phyloP scores from a whole-genome alignment of 2,329 filamentous ascomycete species.

The Dothideomycetes sp. region DNA sequence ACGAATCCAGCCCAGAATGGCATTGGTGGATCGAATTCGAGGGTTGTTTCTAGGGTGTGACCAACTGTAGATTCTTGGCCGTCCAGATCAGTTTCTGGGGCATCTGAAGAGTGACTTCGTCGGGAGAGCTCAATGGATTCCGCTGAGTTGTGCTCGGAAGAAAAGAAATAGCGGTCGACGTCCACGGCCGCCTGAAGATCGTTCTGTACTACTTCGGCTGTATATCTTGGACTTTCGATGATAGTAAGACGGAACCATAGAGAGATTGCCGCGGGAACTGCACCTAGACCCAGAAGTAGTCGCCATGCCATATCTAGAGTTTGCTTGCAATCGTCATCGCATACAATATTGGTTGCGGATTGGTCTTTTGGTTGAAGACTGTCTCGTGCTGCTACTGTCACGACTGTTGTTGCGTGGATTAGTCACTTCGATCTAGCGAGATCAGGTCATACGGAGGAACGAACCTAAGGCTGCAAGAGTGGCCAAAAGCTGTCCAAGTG shows the following conservation, averaged over 20 bases:
- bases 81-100: too few species aligned
- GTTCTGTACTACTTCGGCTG: constrained; percentile 30
- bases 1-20: background rate
- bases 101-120: background rate
- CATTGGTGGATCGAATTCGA: background rate
- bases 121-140: constrained; percentile 17
- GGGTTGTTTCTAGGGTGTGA: too few species aligned
- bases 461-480: too few species aligned
- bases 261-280: constrained; percentile 30
- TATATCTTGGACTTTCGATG: constrained; percentile 32
- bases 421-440: too few species aligned
- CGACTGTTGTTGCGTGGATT: too few species aligned
- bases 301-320: constrained; percentile 31
- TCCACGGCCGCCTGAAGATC: constrained; percentile 23
- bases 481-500: constrained; percentile 32
- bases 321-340: background rate
- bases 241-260: constrained; percentile 33
- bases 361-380: background rate
- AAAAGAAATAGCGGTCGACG: constrained; percentile 2
- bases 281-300: constrained; percentile 32
- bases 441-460: too few species aligned
- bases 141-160: constrained; percentile 23
- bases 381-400: too few species aligned
- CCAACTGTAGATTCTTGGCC: too few species aligned
- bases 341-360: too few species aligned